phyloP scores from a whole-genome alignment of 352 stramenopile species.

The Pelagophyceae sp. region DNA sequence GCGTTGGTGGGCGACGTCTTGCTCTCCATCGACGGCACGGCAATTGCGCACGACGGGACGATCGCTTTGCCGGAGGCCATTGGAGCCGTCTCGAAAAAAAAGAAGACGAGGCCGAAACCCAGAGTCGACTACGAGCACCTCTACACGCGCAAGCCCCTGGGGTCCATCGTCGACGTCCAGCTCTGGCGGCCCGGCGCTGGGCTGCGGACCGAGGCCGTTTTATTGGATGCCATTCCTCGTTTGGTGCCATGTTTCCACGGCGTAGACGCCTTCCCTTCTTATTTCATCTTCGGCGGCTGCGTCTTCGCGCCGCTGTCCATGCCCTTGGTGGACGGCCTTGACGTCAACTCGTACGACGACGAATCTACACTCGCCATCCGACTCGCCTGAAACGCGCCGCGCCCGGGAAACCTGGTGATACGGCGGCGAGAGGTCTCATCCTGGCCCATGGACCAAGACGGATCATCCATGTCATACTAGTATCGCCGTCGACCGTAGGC shows the following conservation, averaged over 20 bases:
- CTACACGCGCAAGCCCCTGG: neutral
- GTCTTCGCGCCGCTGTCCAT: slow-evolving; percentile 51
- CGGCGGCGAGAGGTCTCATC: too few relatives aligned
- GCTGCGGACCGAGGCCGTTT: neutral
- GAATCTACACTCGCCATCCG: neutral
- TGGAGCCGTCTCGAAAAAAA: too few relatives aligned
- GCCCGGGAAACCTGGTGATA: too few relatives aligned
- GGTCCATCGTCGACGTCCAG: neutral
- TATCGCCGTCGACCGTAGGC: too few relatives aligned
- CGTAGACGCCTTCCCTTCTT: slow-evolving; percentile 38
- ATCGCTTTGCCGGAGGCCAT: slow-evolving; percentile 37
- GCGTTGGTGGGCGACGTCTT: slow-evolving; percentile 44
- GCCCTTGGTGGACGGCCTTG: slow-evolving; percentile 39
- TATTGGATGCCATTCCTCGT: neutral
- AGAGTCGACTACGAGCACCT: neutral
- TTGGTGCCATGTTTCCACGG: neutral
- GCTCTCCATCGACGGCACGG: slow-evolving; percentile 45
- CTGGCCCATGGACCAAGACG: too few relatives aligned
- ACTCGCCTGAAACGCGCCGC: too few relatives aligned
- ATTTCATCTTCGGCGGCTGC: slow-evolving; percentile 47
- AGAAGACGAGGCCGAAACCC: too few relatives aligned
- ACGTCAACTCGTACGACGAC: neutral
- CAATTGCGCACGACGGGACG: slow-evolving; percentile 47
- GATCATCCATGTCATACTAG: too few relatives aligned
- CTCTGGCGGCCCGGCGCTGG: neutral